Conservation (phyloP, 108 stramenopile genomes). For the Skeletonema tropicum region DNA sequence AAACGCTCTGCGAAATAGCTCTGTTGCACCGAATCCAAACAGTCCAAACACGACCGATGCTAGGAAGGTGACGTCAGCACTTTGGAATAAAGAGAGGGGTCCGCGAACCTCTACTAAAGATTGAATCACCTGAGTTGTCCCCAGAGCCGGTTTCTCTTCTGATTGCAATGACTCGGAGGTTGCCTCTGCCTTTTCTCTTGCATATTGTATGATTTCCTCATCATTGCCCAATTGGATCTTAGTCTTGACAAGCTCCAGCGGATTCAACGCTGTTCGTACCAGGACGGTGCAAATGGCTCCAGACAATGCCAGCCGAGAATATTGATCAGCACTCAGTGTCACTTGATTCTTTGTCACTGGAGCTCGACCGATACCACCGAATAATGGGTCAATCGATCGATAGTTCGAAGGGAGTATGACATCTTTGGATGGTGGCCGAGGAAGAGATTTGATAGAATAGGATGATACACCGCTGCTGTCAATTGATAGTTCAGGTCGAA, state of each 20-base stretch:
- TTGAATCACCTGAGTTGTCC: conserved; percentile 63
- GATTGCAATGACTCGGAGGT: conserved; percentile 2
- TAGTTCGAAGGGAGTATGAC: conserved; percentile 51
- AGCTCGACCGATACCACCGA: conserved; percentile 77
- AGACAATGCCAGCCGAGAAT: conserved; percentile 71
- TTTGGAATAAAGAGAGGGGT: conserved; percentile 75
- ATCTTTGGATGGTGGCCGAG: conserved; percentile 31
- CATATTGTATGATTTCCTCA: conserved; percentile 63
- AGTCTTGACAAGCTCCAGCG: conserved; percentile 89
- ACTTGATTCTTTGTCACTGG: conserved; percentile 78
- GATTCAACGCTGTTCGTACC: conserved; percentile 83
- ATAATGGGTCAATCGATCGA: conserved; percentile 81
- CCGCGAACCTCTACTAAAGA: conserved; percentile 71
- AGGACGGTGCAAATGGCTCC: conserved; percentile 88
- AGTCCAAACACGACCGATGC: conserved; percentile 86
- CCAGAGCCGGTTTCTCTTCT: conserved; percentile 36
- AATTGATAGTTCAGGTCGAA: conserved; percentile 57
- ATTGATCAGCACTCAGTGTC: conserved; percentile 70
- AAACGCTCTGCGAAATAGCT: conserved; percentile 86
- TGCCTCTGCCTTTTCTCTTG: conserved; percentile 24
- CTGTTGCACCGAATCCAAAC: conserved; percentile 91
- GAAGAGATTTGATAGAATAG: conserved; percentile 56
- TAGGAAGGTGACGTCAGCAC: conserved; percentile 89
- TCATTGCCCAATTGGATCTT: conserved; percentile 85
- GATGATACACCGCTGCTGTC: conserved; percentile 31